phyloP scores from a whole-genome alignment of 2,329 filamentous ascomycete genomes.

The Dryadomyces quercivorus region DNA sequence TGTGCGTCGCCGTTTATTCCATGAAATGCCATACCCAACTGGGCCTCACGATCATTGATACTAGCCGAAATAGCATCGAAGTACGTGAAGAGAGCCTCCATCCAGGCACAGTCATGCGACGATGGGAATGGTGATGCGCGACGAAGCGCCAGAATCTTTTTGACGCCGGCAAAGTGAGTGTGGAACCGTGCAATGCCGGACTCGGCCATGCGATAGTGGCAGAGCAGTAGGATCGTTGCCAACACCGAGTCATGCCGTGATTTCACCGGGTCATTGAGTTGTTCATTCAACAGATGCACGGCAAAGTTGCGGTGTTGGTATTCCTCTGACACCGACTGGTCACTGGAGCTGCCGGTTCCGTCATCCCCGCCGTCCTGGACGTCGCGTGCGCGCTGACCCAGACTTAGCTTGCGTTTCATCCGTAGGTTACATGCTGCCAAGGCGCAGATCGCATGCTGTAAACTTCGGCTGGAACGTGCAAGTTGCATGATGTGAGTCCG shows the following conservation, averaged over 20 bases:
- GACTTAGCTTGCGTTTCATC: conserved; percentile 62
- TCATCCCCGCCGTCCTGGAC: conserved; percentile 27
- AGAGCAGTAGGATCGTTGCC: conserved; percentile 76
- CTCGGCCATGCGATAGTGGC: conserved; percentile 87
- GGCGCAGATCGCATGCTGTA: conserved; percentile 89
- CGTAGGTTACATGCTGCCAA: conserved; percentile 80
- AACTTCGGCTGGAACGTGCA: conserved; percentile 62
- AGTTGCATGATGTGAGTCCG: conserved; percentile 70
- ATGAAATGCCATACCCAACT: conserved; percentile 58
- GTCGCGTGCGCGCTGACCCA: conserved; percentile 42
- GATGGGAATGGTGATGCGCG: conserved; percentile 38
- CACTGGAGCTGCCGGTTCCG: conserved; percentile 15
- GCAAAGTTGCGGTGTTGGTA: conserved; percentile 71
- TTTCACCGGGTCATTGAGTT: conserved; percentile 63
- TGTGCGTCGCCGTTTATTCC: conserved; percentile 36
- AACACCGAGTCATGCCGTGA: conserved; percentile 78
- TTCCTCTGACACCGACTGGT: conserved; percentile 63
- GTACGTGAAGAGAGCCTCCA: conserved; percentile 86
- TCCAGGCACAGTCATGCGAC: conserved; percentile 69
- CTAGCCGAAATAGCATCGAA: conserved; percentile 88
- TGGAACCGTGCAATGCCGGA: conserved; percentile 88
- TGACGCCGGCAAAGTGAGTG: conserved; percentile 84
- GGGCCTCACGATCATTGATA: conserved; percentile 82
- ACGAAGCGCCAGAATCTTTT: conserved; percentile 74
- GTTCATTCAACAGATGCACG: conserved; percentile 70